Evolutionary conservation across 352 stramenopile genomes (phyloP).

Genomic region (Phytophthora aleatoria): DNA sequence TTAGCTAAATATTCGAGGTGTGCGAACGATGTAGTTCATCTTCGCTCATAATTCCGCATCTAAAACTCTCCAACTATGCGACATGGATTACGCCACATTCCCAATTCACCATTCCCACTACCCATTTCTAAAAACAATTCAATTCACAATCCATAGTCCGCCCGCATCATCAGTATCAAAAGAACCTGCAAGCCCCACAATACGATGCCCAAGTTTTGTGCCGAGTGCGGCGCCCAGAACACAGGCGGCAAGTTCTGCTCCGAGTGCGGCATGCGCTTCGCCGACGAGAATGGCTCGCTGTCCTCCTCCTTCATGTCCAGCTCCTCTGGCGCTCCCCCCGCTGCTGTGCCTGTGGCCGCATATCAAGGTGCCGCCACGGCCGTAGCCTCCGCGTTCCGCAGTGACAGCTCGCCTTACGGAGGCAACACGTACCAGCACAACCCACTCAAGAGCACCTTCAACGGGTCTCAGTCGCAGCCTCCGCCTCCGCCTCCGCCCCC

Average conservation of each 20-base stretch:
- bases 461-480: constrained; percentile 1
- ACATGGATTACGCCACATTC: constrained; percentile 13
- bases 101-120: neutral
- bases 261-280: constrained; percentile 60
- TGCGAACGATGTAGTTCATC: neutral
- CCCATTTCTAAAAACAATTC: neutral
- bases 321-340: constrained; percentile 5
- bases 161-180: constrained; percentile 10
- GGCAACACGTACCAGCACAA: constrained; percentile 26
- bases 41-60: neutral
- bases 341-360: constrained; percentile 26
- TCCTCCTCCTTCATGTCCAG: constrained; percentile 10
- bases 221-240: constrained; percentile 57
- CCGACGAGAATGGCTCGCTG: constrained; percentile 14
- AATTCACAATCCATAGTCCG: neutral
- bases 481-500: constrained; percentile 15
- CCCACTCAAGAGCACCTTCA: constrained; percentile 10
- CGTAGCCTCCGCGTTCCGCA: constrained; percentile 31
- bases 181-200: neutral
- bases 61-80: constrained; percentile 1
- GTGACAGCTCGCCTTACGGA: constrained; percentile 24
- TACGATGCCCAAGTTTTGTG: constrained; percentile 60
- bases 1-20: neutral
- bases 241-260: constrained; percentile 67
- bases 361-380: constrained; percentile 22